A percentile compares a stretch with the other conserved stretches of the same genome.
phyloP scores from a whole-genome alignment of 768 basidiomycete genomes.

The Leccinum rimulosum region DNA sequence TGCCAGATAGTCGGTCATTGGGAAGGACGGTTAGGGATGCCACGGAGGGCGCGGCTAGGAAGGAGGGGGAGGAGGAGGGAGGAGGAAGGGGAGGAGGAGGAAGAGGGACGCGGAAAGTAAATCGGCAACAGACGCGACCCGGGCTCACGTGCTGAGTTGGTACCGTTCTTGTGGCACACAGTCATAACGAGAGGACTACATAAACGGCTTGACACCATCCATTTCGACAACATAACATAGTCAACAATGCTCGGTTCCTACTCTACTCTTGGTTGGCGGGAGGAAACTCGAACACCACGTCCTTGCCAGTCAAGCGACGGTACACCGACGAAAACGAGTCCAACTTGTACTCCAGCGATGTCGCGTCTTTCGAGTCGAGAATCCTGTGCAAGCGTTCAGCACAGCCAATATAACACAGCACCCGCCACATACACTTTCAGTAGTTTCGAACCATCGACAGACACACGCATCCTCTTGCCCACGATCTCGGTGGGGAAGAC shows the following conservation, averaged over 20 bases:
- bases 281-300: conserved; percentile 93
- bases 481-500: conserved; percentile 99
- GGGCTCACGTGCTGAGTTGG: conserved; percentile 31
- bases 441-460: conserved; percentile 91
- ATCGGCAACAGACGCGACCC: conserved; percentile 29
- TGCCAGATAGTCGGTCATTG: conserved; percentile 57
- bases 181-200: conserved; percentile 20
- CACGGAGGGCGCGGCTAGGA: conserved; percentile 45
- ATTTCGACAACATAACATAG: conserved; percentile 30
- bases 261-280: conserved; percentile 67
- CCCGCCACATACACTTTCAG: conserved; percentile 88
- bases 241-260: conserved; percentile 33
- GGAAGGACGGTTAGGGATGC: conserved; percentile 32
- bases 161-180: conserved; percentile 25
- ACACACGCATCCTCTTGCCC: conserved; percentile 95
- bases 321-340: conserved; percentile 99
- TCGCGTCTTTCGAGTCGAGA: conserved; percentile 97
- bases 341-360: conserved; percentile 98
- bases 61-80: conserved; percentile 32
- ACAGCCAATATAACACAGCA: conserved; percentile 9
- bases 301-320: conserved; percentile 93
- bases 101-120: conserved; percentile 26
- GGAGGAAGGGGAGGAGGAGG: conserved; percentile 35
- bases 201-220: conserved; percentile 29
- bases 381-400: conserved; percentile 51